These are phyloP conservation scores for Nicotiana benthamiana DNA, from an alignment of 257 asterid genomes.

Conservation along the genomic window DNA sequence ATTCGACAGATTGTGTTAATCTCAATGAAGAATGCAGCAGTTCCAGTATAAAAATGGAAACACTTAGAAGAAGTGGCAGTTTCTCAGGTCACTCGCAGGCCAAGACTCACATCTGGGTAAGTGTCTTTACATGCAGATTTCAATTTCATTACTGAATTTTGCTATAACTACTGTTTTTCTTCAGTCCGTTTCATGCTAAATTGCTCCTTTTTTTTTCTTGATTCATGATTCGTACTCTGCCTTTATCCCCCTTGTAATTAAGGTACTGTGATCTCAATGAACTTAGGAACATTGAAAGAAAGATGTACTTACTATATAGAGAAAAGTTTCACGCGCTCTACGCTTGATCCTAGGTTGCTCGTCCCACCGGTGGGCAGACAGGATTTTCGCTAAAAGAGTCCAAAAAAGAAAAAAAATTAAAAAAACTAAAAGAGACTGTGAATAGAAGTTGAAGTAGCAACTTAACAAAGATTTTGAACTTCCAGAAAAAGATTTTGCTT, in stretches of 20 bases:
- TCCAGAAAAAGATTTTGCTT: too few species aligned
- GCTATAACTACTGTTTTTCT: background rate
- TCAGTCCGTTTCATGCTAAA: background rate
- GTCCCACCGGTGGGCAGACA: background rate
- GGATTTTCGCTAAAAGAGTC: too few species aligned
- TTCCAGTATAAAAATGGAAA: conserved; percentile 14
- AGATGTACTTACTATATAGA: background rate
- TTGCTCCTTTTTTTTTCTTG: background rate
- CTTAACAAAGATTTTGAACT: too few species aligned
- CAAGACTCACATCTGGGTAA: conserved; percentile 64
- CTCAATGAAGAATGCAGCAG: conserved; percentile 4
- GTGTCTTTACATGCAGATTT: background rate
- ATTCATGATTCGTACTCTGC: background rate
- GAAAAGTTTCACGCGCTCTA: background rate
- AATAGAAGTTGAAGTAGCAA: too few species aligned
- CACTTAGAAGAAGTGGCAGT: conserved; percentile 47
- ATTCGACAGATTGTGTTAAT: conserved; percentile 11
- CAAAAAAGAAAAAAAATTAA: too few species aligned
- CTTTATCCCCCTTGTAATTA: background rate
- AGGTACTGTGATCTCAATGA: background rate
- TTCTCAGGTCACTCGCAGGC: conserved; percentile 29
- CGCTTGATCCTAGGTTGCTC: background rate
- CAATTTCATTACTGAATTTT: background rate
- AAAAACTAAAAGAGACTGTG: too few species aligned
- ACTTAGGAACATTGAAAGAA: background rate